Evolutionary conservation across 2,329 filamentous ascomycete genomes (phyloP).

Genomic region (Gnomoniopsis sp.): DNA sequence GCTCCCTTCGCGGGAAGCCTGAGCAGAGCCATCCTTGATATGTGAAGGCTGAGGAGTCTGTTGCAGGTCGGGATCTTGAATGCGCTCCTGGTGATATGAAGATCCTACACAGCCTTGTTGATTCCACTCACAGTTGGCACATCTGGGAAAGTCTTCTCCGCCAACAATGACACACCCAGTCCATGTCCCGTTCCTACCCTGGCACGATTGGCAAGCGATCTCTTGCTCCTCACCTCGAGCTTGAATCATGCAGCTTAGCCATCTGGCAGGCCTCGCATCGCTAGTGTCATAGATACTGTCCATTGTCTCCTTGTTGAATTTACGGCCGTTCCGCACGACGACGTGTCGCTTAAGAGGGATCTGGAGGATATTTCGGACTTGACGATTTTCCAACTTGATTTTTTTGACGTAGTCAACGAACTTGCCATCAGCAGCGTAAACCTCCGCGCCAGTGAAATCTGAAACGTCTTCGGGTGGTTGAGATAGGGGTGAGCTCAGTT

Average conservation of each 20-base stretch:
- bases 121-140: slow-evolving; percentile 51
- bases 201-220: slow-evolving; percentile 38
- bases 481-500: slow-evolving; percentile 10
- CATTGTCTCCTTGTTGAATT: slow-evolving; percentile 37
- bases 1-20: slow-evolving; percentile 9
- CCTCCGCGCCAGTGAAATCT: slow-evolving; percentile 27
- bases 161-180: slow-evolving; percentile 42
- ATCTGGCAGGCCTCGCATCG: slow-evolving; percentile 42
- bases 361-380: slow-evolving; percentile 33
- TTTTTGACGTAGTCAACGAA: slow-evolving; percentile 35
- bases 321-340: slow-evolving; percentile 38
- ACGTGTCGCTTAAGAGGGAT: slow-evolving; percentile 37
- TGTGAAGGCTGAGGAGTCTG: neutral
- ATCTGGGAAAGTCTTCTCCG: slow-evolving; percentile 40
- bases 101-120: slow-evolving; percentile 23
- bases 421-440: slow-evolving; percentile 35
- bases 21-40: neutral
- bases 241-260: slow-evolving; percentile 48
- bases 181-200: slow-evolving; percentile 41
- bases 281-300: slow-evolving; percentile 38
- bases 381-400: slow-evolving; percentile 37
- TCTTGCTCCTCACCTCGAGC: slow-evolving; percentile 41
- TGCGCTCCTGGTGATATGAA: slow-evolving; percentile 14
- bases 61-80: slow-evolving; percentile 7
- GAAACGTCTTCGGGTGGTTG: slow-evolving; percentile 6